Evolutionary conservation across 176 grass and related monocot species (phyloP), one percentile per base, ranked within the genome.

Genomic region (Aegilops speltoides): DNA sequence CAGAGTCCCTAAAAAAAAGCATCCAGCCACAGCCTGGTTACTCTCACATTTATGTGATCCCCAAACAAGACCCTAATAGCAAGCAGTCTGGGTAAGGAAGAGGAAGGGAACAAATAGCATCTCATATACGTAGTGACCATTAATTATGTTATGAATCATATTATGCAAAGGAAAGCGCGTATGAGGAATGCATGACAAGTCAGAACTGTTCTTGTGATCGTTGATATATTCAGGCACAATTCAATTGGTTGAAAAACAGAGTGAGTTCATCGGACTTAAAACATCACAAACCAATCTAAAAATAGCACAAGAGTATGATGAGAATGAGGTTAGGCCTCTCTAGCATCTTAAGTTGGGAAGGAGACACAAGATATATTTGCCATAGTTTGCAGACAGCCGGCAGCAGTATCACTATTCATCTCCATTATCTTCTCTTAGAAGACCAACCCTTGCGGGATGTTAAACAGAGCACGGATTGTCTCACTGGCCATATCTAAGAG

Each of bases 401-500:
- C 38, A 76, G 23, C 7, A 7, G 5, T 50, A 33, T 19, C 76
- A 28, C 0, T n/a, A 6, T 43, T 40, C 62, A 52, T 63, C 50
- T 17, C 22, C 73, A 40, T 13, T 11, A 41, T 68, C 48, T 74
- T 78, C 64, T 81, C 84, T 86, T 20, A 88, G 31, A 88, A 91
- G 64, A 82, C 86, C 77, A 91, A 25, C 14, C 62, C 87, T 79
- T 96, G 86, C 74, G 92, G 89, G 89, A 99, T 96, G 92, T 94
- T 93, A 88, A 90, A 93, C 85, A 96, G 92, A 81, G 97, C 87
- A 23, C 85, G 90, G 3, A 96, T 93, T 11, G 94, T 91, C 76
- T 96, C 82, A 22, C 85, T 91, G 11, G 94, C 87, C 28, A 94
- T 94, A 88, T 91, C 89, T 89, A 99, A 59, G 41, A 99, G 92